These are phyloP conservation scores for Penicillium subrubescens DNA, from an alignment of 495 filamentous ascomycete genomes.

Conservation along the genomic window DNA sequence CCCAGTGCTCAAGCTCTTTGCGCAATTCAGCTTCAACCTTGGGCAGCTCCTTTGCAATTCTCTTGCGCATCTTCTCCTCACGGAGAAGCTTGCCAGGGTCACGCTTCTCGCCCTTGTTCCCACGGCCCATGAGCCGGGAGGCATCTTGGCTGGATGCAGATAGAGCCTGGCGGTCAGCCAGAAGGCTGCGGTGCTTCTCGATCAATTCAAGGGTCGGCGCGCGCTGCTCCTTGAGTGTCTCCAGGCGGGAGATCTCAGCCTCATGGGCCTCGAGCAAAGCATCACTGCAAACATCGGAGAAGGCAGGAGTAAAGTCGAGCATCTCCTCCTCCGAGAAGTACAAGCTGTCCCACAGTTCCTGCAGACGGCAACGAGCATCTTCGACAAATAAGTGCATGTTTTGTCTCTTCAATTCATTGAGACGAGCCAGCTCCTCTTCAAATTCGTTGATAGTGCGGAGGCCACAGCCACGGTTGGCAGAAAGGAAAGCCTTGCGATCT, in stretches of 20 bases:
- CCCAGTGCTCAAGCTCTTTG: constrained; percentile 82
- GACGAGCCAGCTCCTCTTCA: constrained; percentile 79
- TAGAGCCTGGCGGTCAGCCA: constrained; percentile 86
- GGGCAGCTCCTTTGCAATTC: constrained; percentile 91
- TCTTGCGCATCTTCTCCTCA: constrained; percentile 98
- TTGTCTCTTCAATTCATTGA: constrained; percentile 92
- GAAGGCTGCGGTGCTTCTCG: constrained; percentile 78
- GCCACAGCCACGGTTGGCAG: constrained; percentile 73
- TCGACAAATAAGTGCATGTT: constrained; percentile 95
- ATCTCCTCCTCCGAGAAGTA: constrained; percentile 98
- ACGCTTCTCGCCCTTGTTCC: constrained; percentile 84
- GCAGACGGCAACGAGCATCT: constrained; percentile 83
- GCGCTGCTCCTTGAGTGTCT: constrained; percentile 83
- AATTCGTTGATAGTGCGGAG: constrained; percentile 89
- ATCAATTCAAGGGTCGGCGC: constrained; percentile 80
- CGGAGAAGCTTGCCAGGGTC: constrained; percentile 93
- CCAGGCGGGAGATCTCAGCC: constrained; percentile 79
- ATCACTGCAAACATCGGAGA: constrained; percentile 80
- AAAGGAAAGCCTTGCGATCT: constrained; percentile 81
- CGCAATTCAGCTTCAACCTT: constrained; percentile 83
- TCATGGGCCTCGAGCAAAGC: constrained; percentile 89
- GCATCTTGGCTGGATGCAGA: constrained; percentile 89
- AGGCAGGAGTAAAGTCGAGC: constrained; percentile 93
- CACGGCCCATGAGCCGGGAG: constrained; percentile 84
- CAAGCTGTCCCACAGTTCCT: constrained; percentile 90